A percentile compares a stretch with the other conserved stretches of the same genome.
Evolutionary conservation across 1,284 basidiomycete species (phyloP).

Genomic region (Moesziomyces sp.): DNA sequence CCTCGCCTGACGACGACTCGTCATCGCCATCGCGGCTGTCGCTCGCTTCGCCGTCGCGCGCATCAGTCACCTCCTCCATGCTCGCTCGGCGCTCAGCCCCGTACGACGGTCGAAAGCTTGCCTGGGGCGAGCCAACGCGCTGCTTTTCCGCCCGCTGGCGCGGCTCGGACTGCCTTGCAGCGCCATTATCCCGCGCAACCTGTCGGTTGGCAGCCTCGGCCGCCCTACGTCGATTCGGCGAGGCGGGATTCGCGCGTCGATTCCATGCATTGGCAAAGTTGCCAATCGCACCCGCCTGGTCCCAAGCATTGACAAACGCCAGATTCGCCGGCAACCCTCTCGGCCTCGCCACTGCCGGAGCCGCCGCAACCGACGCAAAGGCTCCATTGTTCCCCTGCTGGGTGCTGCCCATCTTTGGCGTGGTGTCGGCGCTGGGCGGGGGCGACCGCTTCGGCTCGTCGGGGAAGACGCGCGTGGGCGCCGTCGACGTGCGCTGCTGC

Average conservation of each 20-base stretch:
- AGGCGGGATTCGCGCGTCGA: conserved; percentile 15
- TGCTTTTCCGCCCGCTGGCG: conserved; percentile 1
- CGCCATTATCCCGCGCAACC: conserved; percentile 1
- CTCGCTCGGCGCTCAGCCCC: conserved; percentile 13
- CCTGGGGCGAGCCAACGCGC: background rate
- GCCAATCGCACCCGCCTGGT: conserved; percentile 47
- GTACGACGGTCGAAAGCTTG: too few relatives aligned
- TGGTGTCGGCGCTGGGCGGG: conserved; percentile 11
- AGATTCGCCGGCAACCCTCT: conserved; percentile 45
- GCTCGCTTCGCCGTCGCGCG: conserved; percentile 32
- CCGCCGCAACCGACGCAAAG: conserved; percentile 1
- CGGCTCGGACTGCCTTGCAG: background rate
- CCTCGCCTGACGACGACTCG: conserved; percentile 51
- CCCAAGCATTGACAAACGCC: conserved; percentile 57
- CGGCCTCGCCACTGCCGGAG: conserved; percentile 7
- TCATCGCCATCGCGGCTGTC: conserved; percentile 60
- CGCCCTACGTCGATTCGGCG: conserved; percentile 17
- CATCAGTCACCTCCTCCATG: conserved; percentile 12
- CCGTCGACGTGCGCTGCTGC: conserved; percentile 60
- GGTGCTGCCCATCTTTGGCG: conserved; percentile 12
- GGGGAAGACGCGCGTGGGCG: conserved; percentile 50
- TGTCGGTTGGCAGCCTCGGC: background rate
- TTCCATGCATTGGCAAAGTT: conserved; percentile 35
- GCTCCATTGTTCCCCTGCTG: background rate
- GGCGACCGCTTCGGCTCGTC: conserved; percentile 47